Conservation (phyloP, 257 asterid genomes). For the Hygrophila difformis region DNA sequence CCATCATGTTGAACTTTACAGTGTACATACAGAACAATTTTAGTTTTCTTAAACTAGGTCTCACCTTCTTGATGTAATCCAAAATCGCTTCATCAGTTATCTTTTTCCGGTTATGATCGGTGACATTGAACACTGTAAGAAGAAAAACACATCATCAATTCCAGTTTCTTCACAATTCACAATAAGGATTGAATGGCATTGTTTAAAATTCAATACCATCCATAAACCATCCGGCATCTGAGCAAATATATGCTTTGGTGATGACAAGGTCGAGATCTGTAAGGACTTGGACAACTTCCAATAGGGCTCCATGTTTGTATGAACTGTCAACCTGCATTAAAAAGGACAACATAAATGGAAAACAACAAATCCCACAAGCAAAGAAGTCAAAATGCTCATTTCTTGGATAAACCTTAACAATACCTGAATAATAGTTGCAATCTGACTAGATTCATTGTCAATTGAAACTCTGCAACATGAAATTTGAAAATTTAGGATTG, state of each 20-base stretch:
- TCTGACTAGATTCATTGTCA: slow-evolving; percentile 80
- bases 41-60: neutral
- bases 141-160: neutral
- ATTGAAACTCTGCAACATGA: slow-evolving; percentile 63
- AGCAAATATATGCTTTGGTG: slow-evolving; percentile 78
- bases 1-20: too few relatives aligned
- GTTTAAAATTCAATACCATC: slow-evolving; percentile 55
- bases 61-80: slow-evolving; percentile 77
- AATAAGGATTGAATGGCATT: neutral
- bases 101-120: slow-evolving; percentile 77
- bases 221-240: slow-evolving; percentile 99
- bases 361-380: too few relatives aligned
- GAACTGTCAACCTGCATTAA: slow-evolving; percentile 85
- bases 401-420: neutral
- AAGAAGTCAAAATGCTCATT: too few relatives aligned
- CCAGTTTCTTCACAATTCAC: slow-evolving; percentile 9
- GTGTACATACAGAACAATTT: too few relatives aligned
- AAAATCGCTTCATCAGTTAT: slow-evolving; percentile 68
- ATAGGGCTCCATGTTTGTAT: slow-evolving; percentile 81
- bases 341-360: neutral
- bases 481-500: neutral
- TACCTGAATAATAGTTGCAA: slow-evolving; percentile 85
- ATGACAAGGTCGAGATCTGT: slow-evolving; percentile 84
- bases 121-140: slow-evolving; percentile 76
- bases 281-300: slow-evolving; percentile 87